Conservation (phyloP, 805 yeast genomes). For the Danielia reshetovae region DNA sequence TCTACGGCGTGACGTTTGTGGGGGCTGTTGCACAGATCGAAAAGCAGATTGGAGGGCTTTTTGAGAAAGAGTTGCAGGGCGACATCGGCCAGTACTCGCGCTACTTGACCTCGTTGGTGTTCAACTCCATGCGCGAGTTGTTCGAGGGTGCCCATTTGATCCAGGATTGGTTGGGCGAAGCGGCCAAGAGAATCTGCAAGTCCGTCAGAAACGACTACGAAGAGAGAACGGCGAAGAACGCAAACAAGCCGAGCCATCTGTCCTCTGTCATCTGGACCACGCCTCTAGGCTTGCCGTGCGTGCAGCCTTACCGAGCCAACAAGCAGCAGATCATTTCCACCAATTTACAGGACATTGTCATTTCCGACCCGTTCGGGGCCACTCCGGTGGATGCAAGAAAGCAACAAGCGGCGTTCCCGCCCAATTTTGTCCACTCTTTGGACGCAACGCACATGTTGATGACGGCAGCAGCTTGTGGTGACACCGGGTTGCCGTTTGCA, state of each 20-base stretch:
- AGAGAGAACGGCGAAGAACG: conserved; percentile 26
- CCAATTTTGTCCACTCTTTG: conserved; percentile 88
- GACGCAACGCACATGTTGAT: conserved; percentile 97
- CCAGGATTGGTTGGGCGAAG: conserved; percentile 93
- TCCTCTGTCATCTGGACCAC: conserved; percentile 97
- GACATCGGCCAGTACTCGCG: conserved; percentile 24
- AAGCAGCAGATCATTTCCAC: conserved; percentile 69
- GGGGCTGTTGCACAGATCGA: conserved; percentile 91
- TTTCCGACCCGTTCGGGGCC: conserved; percentile 82
- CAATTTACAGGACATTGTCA: conserved; percentile 79
- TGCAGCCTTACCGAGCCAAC: conserved; percentile 85
- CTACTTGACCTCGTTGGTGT: conserved; percentile 74
- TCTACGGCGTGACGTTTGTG: conserved; percentile 90
- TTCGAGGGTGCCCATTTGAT: conserved; percentile 91
- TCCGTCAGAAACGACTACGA: conserved; percentile 68
- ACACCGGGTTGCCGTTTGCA: conserved; percentile 68
- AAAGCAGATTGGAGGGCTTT: conserved; percentile 64
- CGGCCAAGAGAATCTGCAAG: conserved; percentile 76
- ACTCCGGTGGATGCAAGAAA: conserved; percentile 82
- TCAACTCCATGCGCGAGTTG: conserved; percentile 77
- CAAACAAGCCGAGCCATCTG: conserved; percentile 58
- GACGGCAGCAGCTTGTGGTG: conserved; percentile 76
- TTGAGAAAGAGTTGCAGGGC: conserved; percentile 42
- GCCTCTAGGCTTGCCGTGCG: conserved; percentile 92
- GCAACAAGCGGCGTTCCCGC: conserved; percentile 92